Evolutionary conservation across 2,329 filamentous ascomycete genomes (phyloP), one percentile per base, ranked within the genome.

Genomic region (Acrocalymma vagum): DNA sequence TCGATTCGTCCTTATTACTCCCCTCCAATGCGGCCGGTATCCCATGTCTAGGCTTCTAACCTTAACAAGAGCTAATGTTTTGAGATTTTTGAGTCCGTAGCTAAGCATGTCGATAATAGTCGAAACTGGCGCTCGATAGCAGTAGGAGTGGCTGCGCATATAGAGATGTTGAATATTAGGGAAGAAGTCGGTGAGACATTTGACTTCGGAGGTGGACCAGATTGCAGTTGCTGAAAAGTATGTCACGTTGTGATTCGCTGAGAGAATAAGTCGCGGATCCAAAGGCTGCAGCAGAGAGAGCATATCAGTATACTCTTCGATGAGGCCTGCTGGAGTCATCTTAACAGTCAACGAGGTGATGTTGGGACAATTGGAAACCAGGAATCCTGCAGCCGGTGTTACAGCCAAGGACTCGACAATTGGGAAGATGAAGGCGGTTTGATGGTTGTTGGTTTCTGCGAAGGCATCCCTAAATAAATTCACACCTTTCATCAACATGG

Each of bases 401-500:
- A 45, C 35, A 8, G 43, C 28, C 10, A 54, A 16, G 3, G 36
- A 29, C 7, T 46, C 31, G 9, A 54, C 18, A 2, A 20, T 30
- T 9, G 42, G 28, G 5, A 51, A 20, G 3, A 44, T 6, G 29
- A 54, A 54, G 8, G 26, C 17, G 7, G n/a, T n/a, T 9, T 45
- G 23, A 0, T 21, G 6, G 5, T 21, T 14, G 5, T 31, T 16
- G 5, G 18, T 11, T 2, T 35, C 25, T 14, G 29, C 32, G 13
- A 56, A 50, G 2, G 51, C 48, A 22, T 38, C 28, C 3, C 20
- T 21, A 9, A 57, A 57, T 1, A 57, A 26, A 7, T 57, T 51
- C 7, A 55, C n/a, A 17, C 48, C 55, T 3, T 46, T 38, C n/a
- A 39, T 44, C 51, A 57, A 48, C 53, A 57, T 57, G 9, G 36